Evolutionary conservation across 2,329 filamentous ascomycete species (phyloP), one percentile per base, ranked within the genome.

Genomic region (Penicillium janthinellum): DNA sequence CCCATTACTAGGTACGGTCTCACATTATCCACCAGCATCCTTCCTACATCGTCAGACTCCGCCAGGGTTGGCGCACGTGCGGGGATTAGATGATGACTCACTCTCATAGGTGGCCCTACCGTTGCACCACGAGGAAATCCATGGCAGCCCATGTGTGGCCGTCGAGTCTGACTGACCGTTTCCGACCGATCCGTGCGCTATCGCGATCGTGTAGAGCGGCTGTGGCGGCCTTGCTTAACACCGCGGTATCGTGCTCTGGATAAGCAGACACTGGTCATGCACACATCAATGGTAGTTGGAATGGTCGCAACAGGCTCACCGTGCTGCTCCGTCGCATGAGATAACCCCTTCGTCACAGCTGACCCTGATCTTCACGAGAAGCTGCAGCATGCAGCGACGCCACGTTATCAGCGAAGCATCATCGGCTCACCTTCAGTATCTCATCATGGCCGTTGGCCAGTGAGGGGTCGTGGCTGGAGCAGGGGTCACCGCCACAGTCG

Each of bases 131-230:
- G 22, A 3, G 37, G 35, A 25, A 20, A 20, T 54, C 22, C 20
- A 11, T 41, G 51, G 37, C 6, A 42, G 22, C 15, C 39, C 25
- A 28, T 28, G 15, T 41, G 20, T 41, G 4, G 14, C 22, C 51
- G 25, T 10, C 17, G 56, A 41, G 28, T 14, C 38, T 42, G 41
- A 52, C 49, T 58, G 44, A 59, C 50, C 22, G 38, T 61, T 56
- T 59, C 52, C 56, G 56, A 49, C 11, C 28, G 44, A 68, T 64
- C 67, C 63, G 67, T 64, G 67, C 62, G 59, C 56, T 63, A 59
- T 44, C 38, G 38, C 37, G 38, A 53, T 59, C 54, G 49, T 65
- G 31, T 52, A 57, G 50, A 47, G 67, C 64, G 66, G 67, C 57
- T 67, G 62, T 68, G 60, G 67, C 66, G 63, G 67, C 52, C 49